Evolutionary conservation across 768 basidiomycete genomes (phyloP).

Genomic region (Exidia glandulosa): DNA sequence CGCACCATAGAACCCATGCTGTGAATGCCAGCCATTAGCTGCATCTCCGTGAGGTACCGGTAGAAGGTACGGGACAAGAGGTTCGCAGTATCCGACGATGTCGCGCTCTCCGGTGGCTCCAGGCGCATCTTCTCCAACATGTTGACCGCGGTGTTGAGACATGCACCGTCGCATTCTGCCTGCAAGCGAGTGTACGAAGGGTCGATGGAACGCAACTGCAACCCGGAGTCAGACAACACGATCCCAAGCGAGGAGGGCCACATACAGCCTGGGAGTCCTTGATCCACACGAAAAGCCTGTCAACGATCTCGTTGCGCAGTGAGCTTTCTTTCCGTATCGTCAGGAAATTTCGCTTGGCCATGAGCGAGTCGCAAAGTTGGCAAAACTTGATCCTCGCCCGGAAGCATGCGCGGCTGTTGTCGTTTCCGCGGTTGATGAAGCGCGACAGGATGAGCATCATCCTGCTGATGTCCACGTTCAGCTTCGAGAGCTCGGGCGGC

Average conservation of each 20-base stretch:
- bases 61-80: slow-evolving; percentile 70
- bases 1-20: slow-evolving; percentile 33
- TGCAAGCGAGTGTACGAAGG: slow-evolving; percentile 20
- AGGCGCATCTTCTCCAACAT: slow-evolving; percentile 68
- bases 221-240: neutral
- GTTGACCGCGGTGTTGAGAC: slow-evolving; percentile 62
- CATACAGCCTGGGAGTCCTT: slow-evolving; percentile 41
- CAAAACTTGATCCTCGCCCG: slow-evolving; percentile 73
- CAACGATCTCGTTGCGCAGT: slow-evolving; percentile 60
- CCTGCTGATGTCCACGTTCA: slow-evolving; percentile 29
- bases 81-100: slow-evolving; percentile 47
- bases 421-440: slow-evolving; percentile 53
- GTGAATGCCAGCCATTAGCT: slow-evolving; percentile 21
- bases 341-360: slow-evolving; percentile 49
- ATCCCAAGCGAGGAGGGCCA: neutral
- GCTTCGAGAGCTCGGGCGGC: slow-evolving; percentile 46
- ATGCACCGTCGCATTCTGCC: slow-evolving; percentile 61
- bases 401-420: slow-evolving; percentile 30
- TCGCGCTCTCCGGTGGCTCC: slow-evolving; percentile 39
- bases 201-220: slow-evolving; percentile 2
- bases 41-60: slow-evolving; percentile 43
- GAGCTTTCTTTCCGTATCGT: slow-evolving; percentile 55
- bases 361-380: slow-evolving; percentile 54
- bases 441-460: slow-evolving; percentile 39
- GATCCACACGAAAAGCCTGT: slow-evolving; percentile 75